Conservation (phyloP, 2,329 filamentous ascomycete species). For the Trichoderma aggressivum region DNA sequence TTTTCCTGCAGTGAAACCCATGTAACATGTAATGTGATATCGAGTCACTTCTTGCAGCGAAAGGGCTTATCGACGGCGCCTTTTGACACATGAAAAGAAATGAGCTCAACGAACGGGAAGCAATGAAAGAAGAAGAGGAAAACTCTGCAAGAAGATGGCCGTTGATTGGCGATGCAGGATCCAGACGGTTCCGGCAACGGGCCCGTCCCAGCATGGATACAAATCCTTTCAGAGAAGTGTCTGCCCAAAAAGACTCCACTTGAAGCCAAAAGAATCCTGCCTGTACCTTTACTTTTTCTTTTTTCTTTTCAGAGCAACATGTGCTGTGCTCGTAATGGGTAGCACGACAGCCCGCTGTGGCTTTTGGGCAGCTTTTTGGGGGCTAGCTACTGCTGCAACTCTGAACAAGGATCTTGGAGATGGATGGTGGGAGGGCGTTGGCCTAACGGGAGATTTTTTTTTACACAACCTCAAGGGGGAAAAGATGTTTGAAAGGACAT, state of each 20-base stretch:
- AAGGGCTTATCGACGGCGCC: too few species aligned
- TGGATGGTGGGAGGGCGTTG: not conserved
- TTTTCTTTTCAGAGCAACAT: not conserved
- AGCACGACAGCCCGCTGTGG: not conserved
- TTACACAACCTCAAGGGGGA: not conserved
- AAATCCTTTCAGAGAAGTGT: not conserved
- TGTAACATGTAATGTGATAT: not conserved
- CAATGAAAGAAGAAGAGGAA: not conserved
- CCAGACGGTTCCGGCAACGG: not conserved
- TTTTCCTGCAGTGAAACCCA: not conserved
- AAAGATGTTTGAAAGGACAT: not conserved
- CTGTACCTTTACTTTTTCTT: too few species aligned
- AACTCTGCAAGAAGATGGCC: conserved; percentile 8
- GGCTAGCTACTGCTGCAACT: not conserved
- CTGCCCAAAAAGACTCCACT: not conserved
- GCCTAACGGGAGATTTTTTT: not conserved
- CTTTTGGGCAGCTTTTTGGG: not conserved
- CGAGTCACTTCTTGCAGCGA: not conserved
- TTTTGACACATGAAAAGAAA: not conserved
- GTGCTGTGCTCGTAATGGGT: not conserved
- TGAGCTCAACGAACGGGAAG: not conserved
- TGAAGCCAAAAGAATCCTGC: not conserved
- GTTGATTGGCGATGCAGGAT: conserved; percentile 13
- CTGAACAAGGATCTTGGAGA: not conserved
- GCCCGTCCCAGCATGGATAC: not conserved